Base-by-base conservation (phyloP, 139 green algal species). In the Tetradesmus obliquus region DNA sequence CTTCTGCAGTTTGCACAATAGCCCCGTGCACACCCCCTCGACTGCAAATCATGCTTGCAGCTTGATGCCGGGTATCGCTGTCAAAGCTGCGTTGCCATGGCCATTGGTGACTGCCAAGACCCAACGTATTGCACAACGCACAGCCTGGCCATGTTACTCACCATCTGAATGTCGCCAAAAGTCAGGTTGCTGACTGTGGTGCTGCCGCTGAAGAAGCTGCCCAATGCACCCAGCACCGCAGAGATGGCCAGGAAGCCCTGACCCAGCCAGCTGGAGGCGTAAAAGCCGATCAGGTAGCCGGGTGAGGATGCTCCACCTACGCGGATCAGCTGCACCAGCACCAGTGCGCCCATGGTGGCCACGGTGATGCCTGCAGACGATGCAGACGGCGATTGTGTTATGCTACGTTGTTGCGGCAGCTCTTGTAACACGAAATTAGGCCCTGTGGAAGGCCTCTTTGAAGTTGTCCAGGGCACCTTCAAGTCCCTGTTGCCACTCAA, bases 241-340 rank as follows among this genome's bases (percentile, higher is more conserved):
- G 85, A 32, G 22, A 95, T 88, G 45, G 83, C 93, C 45, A 95
- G 93, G 88, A 89, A 95, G 24, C 92, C 93, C 19, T 71, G 55
- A 3, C 71, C 76, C 54, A 95, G 79, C 66, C 82, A 91, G n/a
- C 71, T 86, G 0, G 72, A 84, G 8, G 94, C 88, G 24, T 90
- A 88, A 76, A 91, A 94, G 55, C 93, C 93, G 58, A 95, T 94
- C 24, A 94, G 91, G 93, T 87, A 94, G 4, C 91, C 93, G 17
- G 93, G 93, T 6, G 90, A 88, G 69, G 83, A 58, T 5, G 19
- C 9, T 15, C 69, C 89, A 6, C 88, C 93, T 45, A 91, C 58
- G 24, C 91, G 76, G 58, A 95, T 92, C 1, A 94, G 90, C 10
- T 86, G 72, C 53, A 94, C 92, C 76, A 94, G 87, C 74, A 89